Base-by-base conservation (phyloP, 169 alveolate genomes). In the Plasmodium ovale region DNA sequence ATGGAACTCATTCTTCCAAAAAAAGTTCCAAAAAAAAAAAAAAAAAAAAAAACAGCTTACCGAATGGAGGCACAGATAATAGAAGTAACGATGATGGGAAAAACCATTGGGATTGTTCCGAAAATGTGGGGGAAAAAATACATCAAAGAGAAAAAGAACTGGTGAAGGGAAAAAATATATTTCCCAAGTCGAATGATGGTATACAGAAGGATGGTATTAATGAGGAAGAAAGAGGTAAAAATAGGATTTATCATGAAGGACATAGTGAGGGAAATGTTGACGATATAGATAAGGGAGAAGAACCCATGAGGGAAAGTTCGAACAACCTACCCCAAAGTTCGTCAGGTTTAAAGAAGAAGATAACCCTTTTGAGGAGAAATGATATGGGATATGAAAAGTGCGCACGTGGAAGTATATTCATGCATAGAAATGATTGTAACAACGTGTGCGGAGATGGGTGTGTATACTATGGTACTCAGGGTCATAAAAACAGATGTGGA, bases 351-450 rank as follows among this genome's bases (percentile, higher is more conserved):
- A 73, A 59, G 33, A 73, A 73, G 39, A 73, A 73, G 59, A 59
- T 73, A 9, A 60, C 60, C 5, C 70, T 73, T 3, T 35, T 73
- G 9, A 73, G 59, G 33, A 37, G 88, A 64, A 73, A 73, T 23
- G 88, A 73, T 21, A 29, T 73, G 35, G 59, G 35, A 64, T 58
- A 73, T 23, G 72, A 73, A 25, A 39, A 59, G 4, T 49, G 59
- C 33, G 4, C 60, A 12, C 64, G 25, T n/a, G 27, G 27, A 2
- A 21, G 4, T 0, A 16, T 53, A 1, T n/a, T 53, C 6, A 5
- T 9, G n/a, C 9, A 6, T 39, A 53, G 19, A 6, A 19, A 12
- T 53, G 16, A 47, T 47, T 14, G 16, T 44, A 44, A 44, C n/a
- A 5, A 44, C 2, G 56, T 14, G 2, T 47, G 16, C 16, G 56